Base-by-base conservation (phyloP, 495 filamentous ascomycete genomes). In the Durotheca rogersii region DNA sequence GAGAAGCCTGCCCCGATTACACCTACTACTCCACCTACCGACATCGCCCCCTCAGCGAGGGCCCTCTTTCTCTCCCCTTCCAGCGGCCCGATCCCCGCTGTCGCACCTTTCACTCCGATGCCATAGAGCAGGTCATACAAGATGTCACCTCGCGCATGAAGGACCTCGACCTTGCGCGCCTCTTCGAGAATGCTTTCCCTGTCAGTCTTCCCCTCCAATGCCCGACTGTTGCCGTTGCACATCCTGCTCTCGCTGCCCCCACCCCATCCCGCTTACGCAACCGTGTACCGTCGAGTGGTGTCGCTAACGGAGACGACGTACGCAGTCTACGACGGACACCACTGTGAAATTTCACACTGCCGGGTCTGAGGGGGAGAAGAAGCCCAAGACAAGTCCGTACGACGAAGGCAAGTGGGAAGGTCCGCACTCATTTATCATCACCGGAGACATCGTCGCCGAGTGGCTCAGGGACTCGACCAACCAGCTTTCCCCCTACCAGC, bases 381-480 rank as follows among this genome's bases (percentile, higher is more conserved):
- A 67, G 21, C 36, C 54, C 11, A 64, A 61, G 32, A 53, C 58
- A 44, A 60, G 53, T 34, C 20, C 45, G 36, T 62, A 57, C 4
- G 80, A 82, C 16, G 71, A 73, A 19, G 76, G 78, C 2, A 74
- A 80, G 49, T 95, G 90, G 90, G 77, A 85, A 47, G 91, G 90
- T 0, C 69, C 85, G 1, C 92, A 97, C 66, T 90, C 84, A 27
- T 99, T 99, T 67, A 87, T 99, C 52, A 94, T 99, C 36, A 99
- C 93, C 0, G 62, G 62, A 17, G 93, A 99, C 61, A 99, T 99
- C 65, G 86, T 96, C 60, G 93, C 93, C 4, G 93, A 97, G 70
- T 99, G 93, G 93, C 72, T 99, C 33, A 85, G 93, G 39, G 93
- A 99, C 69, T 96, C 91, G 32, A 96, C 94, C 7, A 97, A 97